A percentile compares a stretch with the other conserved stretches of the same genome.
phyloP scores from a whole-genome alignment of 257 asterid species.

The Solanum neorickii region DNA sequence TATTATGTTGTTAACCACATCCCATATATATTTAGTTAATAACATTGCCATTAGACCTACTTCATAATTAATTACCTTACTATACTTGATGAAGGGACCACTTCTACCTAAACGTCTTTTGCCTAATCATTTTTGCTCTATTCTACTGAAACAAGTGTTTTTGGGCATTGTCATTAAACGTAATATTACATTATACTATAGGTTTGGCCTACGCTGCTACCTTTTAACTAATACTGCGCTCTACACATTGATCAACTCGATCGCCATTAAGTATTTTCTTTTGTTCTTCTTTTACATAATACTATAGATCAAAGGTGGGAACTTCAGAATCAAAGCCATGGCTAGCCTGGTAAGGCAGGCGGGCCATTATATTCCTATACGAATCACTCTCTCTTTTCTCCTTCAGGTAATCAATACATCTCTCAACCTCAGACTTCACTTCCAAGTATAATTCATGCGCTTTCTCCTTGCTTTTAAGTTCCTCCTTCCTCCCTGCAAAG shows the following conservation, averaged over 20 bases:
- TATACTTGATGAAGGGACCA: neutral
- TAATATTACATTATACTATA: no score
- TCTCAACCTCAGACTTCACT: slow-evolving; percentile 67
- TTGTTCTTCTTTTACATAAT: neutral
- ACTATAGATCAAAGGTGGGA: slow-evolving; percentile 56
- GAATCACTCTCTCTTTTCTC: slow-evolving; percentile 68
- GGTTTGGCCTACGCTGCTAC: no score
- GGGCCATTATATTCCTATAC: slow-evolving; percentile 47
- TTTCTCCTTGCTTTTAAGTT: slow-evolving; percentile 48
- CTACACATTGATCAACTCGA: neutral
- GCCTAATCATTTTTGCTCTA: neutral
- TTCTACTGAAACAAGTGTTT: neutral
- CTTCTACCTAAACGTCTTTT: neutral
- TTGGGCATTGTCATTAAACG: neutral
- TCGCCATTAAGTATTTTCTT: neutral
- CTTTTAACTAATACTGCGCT: neutral
- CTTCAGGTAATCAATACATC: slow-evolving; percentile 44
- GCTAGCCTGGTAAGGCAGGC: slow-evolving; percentile 43
- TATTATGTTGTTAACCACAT: neutral
- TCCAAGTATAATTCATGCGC: slow-evolving; percentile 53
- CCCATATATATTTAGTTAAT: neutral
- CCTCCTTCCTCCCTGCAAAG: slow-evolving; percentile 62
- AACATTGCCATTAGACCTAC: neutral
- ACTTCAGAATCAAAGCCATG: slow-evolving; percentile 62
- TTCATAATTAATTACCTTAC: neutral